Evolutionary conservation across 768 basidiomycete genomes (phyloP).

Genomic region (Mycena latifolia): DNA sequence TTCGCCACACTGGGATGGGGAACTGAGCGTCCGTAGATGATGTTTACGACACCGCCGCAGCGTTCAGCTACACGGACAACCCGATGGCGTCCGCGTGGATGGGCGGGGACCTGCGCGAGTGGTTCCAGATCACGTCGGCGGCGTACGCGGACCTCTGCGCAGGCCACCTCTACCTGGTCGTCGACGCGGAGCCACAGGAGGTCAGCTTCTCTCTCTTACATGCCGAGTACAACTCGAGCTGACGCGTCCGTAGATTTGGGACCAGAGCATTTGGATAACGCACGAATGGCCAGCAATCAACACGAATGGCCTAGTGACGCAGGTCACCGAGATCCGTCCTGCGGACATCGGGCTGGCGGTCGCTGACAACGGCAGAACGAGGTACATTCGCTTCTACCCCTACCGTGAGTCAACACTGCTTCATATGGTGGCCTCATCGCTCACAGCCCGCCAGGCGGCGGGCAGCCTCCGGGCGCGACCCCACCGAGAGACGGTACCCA

Average conservation of each 20-base stretch:
- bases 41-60: not conserved
- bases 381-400: too few species aligned
- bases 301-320: not conserved
- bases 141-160: not conserved
- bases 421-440: too few species aligned
- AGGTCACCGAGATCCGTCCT: slow-evolving; percentile 6
- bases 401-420: too few species aligned
- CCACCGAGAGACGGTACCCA: too few species aligned
- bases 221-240: too few species aligned
- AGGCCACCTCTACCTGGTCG: not conserved
- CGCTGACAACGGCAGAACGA: too few species aligned
- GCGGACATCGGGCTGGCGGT: not conserved
- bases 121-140: slow-evolving; percentile 1
- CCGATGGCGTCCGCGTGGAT: too few species aligned
- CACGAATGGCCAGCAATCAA: not conserved
- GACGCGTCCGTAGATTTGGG: slow-evolving; percentile 5
- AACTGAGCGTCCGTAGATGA: slow-evolving; percentile 11
- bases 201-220: not conserved
- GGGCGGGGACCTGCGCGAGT: not conserved
- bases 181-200: not conserved
- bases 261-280: slow-evolving; percentile 7
- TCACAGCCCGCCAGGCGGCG: too few species aligned
- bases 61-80: too few species aligned
- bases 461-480: too few species aligned
- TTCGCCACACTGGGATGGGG: not conserved